These are phyloP conservation scores for Poa annua DNA, from an alignment of 176 grass and related monocot genomes.

Conservation along the genomic window DNA sequence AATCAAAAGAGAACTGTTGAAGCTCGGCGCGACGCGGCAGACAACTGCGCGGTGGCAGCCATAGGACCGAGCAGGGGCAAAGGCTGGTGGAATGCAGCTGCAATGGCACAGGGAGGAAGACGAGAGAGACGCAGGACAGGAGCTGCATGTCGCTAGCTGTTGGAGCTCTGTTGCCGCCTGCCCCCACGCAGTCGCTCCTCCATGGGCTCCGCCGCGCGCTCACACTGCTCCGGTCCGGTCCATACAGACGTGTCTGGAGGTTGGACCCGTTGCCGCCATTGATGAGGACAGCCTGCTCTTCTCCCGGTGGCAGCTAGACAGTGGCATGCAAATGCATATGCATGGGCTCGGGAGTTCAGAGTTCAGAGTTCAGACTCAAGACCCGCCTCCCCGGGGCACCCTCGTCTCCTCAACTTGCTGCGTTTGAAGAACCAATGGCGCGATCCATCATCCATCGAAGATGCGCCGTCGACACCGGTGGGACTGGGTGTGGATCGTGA, in stretches of 20 bases:
- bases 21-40: constrained; percentile 33
- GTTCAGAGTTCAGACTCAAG: not conserved
- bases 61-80: not conserved
- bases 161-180: constrained; percentile 46
- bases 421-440: not conserved
- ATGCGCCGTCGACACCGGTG: not conserved
- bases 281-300: constrained; percentile 46
- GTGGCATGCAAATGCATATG: not conserved
- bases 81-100: not conserved
- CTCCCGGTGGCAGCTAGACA: constrained; percentile 3
- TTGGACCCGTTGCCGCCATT: constrained; percentile 27
- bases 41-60: not conserved
- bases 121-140: not conserved
- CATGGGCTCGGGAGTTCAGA: not conserved
- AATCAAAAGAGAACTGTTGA: constrained; percentile 2
- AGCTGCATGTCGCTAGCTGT: constrained; percentile 51
- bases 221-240: not conserved
- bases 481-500: not conserved
- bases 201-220: not conserved
- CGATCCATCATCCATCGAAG: too few species aligned
- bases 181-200: too few species aligned
- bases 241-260: not conserved
- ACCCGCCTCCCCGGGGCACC: too few species aligned
- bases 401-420: not conserved
- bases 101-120: too few species aligned